A percentile compares a stretch with the other conserved stretches of the same genome.
These are phyloP conservation scores for Fusarium duplospermum DNA, from an alignment of 2,329 filamentous ascomycete species.

Conservation along the genomic window DNA sequence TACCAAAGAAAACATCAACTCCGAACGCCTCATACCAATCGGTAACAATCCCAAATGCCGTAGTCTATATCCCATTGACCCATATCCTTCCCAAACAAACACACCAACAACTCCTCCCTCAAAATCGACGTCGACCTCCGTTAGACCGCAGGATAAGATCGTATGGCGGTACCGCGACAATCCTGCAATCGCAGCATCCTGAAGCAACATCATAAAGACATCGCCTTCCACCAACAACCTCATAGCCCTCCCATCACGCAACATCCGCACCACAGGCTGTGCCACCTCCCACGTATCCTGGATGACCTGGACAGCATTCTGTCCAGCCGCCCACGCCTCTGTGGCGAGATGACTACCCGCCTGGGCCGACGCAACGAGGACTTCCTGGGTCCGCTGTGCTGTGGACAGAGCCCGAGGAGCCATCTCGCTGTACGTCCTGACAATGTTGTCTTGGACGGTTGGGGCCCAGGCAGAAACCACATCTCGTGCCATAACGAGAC, in stretches of 20 bases:
- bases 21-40: neutral
- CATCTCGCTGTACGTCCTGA: conserved; percentile 17
- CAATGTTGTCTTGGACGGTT: neutral
- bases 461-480: neutral
- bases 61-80: neutral
- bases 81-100: neutral
- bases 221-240: neutral
- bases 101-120: neutral
- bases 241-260: neutral
- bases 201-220: neutral
- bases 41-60: neutral
- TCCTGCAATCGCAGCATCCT: neutral
- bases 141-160: conserved; percentile 1
- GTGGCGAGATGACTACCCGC: conserved; percentile 1
- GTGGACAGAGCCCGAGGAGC: neutral
- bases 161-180: conserved; percentile 17
- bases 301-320: neutral
- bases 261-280: neutral
- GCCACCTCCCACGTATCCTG: conserved; percentile 11
- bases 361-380: neutral
- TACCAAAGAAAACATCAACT: neutral
- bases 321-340: conserved; percentile 11
- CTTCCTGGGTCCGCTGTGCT: conserved; percentile 4
- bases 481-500: neutral
- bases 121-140: neutral